Evolutionary conservation across 2,329 filamentous ascomycete species (phyloP), one percentile per base, ranked within the genome.

Genomic region (Stemphylium beticola): DNA sequence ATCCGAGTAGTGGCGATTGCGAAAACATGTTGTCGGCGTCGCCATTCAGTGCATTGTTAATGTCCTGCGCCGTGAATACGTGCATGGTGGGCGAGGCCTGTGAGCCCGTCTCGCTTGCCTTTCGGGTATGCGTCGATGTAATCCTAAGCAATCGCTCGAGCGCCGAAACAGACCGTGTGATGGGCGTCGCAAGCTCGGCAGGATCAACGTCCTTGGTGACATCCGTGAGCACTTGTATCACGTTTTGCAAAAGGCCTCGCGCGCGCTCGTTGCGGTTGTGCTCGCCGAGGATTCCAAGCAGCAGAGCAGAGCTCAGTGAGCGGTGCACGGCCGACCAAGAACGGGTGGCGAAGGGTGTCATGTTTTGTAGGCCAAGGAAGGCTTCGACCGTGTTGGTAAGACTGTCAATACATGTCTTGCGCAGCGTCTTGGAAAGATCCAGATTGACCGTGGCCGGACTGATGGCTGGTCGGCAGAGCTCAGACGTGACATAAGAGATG

Each of bases 401-500:
- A 58, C 81, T 83, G 42, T 81, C 77, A 32, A 87, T 77, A 62
- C 84, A 87, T 52, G 81, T 80, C 47, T 79, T 78, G 38, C 82
- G 80, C 66, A 86, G 78, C 10, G 72, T 81, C 65, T 72, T 78
- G 58, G 70, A 76, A 36, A 79, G 69, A 38, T 80, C 79, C 45
- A 75, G 65, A 14, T 72, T 70, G 34, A 81, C 78, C 8, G 76
- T 76, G 38, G 77, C 75, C 9, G 81, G 78, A 63, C 83, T 86
- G 64, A 87, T 79, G 20, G 84, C 82, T 31, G 85, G 84, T 29
- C 85, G 80, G 65, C 83, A 87, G 29, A 87, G 80, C 71, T 87
- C 85, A 4, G 85, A 86, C 18, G 81, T 81, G 54, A 86, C 82
- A 68, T 87, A 87, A 7, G 83, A 86, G 17, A 83, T 82, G 66